Conservation (phyloP, 2,329 filamentous ascomycete genomes). For the Elsinoe necatrix region DNA sequence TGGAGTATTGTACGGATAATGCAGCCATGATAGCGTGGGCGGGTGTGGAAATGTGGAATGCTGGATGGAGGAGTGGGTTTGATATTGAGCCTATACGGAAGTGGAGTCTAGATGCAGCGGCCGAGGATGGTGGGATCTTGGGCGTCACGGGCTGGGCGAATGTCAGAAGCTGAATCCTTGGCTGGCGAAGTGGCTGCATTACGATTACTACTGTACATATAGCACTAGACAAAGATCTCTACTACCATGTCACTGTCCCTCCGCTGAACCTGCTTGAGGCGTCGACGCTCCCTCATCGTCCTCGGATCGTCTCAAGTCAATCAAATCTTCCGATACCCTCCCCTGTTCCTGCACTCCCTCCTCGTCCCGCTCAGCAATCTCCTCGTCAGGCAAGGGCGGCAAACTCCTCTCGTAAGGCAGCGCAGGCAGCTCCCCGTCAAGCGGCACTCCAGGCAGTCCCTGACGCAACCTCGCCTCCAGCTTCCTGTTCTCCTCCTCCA, state of each 20-base stretch:
- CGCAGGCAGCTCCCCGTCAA: neutral
- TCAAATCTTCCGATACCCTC: neutral
- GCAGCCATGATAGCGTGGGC: slow-evolving; percentile 97
- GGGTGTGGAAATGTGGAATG: slow-evolving; percentile 82
- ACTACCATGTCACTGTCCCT: neutral
- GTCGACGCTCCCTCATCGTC: neutral
- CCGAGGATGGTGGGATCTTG: slow-evolving; percentile 58
- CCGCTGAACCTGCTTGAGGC: neutral
- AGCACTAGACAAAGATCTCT: neutral
- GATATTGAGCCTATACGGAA: slow-evolving; percentile 53
- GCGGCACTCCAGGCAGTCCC: neutral
- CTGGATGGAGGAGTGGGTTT: slow-evolving; percentile 60
- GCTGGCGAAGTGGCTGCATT: neutral
- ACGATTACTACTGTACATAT: slow-evolving; percentile 1
- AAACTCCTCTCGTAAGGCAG: neutral
- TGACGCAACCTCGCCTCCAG: neutral
- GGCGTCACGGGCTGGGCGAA: slow-evolving; percentile 36
- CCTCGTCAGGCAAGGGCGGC: neutral
- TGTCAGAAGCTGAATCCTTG: neutral
- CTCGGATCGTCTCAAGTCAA: neutral
- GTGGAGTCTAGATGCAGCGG: slow-evolving; percentile 63
- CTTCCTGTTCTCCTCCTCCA: neutral
- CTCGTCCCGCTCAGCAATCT: neutral
- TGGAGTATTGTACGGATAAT: slow-evolving; percentile 80
- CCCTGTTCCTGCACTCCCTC: neutral